phyloP scores from a whole-genome alignment of 164 flowering plant genomes.

The Stephania yunnanensis region DNA sequence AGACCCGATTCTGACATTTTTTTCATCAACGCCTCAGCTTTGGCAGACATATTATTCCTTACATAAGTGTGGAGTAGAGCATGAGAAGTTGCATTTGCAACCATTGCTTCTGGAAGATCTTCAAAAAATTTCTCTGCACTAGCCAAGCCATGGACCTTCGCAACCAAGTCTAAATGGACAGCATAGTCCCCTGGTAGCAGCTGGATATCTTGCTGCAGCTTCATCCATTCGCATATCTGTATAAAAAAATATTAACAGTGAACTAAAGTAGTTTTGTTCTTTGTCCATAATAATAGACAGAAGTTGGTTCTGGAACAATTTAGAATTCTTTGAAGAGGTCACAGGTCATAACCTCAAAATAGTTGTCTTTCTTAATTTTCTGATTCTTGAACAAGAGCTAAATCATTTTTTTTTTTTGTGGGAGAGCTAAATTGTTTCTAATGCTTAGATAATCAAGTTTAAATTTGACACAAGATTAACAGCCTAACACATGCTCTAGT shows the following conservation, averaged over 20 bases:
- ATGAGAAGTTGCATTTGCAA: slow-evolving; percentile 38
- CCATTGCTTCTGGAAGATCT: slow-evolving; percentile 75
- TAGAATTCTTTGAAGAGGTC: background rate
- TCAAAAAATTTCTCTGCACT: slow-evolving; percentile 87
- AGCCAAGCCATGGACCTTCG: slow-evolving; percentile 66
- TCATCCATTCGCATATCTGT: slow-evolving; percentile 97
- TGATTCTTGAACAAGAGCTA: background rate
- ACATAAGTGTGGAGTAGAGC: slow-evolving; percentile 82
- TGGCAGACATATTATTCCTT: slow-evolving; percentile 36
- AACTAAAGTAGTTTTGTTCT: background rate
- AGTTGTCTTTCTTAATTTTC: background rate
- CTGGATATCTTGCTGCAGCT: slow-evolving; percentile 51
- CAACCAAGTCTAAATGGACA: slow-evolving; percentile 85
- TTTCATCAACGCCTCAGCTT: slow-evolving; percentile 82
- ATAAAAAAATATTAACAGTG: slow-evolving; percentile 8
- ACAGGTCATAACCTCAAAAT: background rate
- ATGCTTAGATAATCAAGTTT: background rate
- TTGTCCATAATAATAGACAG: background rate
- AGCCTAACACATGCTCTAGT: too few relatives aligned
- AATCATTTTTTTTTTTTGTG: background rate
- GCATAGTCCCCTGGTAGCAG: slow-evolving; percentile 85
- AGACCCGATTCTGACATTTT: slow-evolving; percentile 76
- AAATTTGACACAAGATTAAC: background rate
- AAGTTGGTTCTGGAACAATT: too few relatives aligned
- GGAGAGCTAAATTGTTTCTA: background rate